Percentiles rank a stretch among this genome's conserved stretches.
phyloP scores from a whole-genome alignment of 2,329 filamentous ascomycete species.

The Didymosphaeria variabile region DNA sequence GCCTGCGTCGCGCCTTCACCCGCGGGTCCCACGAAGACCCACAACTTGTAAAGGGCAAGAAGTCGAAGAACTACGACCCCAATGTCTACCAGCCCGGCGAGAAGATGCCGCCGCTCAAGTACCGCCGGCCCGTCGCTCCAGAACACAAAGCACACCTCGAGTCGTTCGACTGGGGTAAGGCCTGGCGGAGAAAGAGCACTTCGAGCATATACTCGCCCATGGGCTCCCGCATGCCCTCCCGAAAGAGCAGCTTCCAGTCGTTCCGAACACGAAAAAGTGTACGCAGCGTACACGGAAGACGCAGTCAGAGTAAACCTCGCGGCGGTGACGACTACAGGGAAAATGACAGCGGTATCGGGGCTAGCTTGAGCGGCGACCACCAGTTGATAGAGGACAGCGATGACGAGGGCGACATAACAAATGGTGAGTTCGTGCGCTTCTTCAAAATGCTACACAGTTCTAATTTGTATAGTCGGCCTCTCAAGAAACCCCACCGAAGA shows the following conservation, averaged over 20 bases:
- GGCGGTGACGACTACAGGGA: constrained; percentile 52
- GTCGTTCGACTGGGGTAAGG: constrained; percentile 56
- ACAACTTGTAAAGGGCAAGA: constrained; percentile 34
- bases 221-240: constrained; percentile 57
- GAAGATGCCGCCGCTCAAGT: constrained; percentile 61
- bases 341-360: constrained; percentile 48
- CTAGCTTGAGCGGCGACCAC: constrained; percentile 41
- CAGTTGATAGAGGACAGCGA: constrained; percentile 55
- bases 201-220: constrained; percentile 59
- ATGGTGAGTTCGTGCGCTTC: constrained; percentile 49
- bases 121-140: constrained; percentile 58
- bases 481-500: constrained; percentile 46
- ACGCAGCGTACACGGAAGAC: constrained; percentile 38
- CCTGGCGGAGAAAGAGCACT: constrained; percentile 57
- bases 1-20: constrained; percentile 56
- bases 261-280: constrained; percentile 27
- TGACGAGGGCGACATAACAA: constrained; percentile 55
- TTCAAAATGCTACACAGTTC: constrained; percentile 14
- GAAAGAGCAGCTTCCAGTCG: constrained; percentile 41
- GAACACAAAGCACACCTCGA: constrained; percentile 61
- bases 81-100: constrained; percentile 62
- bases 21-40: constrained; percentile 39
- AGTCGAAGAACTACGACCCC: constrained; percentile 48
- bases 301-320: constrained; percentile 47
- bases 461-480: constrained; percentile 38